Base-by-base conservation (phyloP, 106 monocot genomes). In the Amphibolis antarctica region DNA sequence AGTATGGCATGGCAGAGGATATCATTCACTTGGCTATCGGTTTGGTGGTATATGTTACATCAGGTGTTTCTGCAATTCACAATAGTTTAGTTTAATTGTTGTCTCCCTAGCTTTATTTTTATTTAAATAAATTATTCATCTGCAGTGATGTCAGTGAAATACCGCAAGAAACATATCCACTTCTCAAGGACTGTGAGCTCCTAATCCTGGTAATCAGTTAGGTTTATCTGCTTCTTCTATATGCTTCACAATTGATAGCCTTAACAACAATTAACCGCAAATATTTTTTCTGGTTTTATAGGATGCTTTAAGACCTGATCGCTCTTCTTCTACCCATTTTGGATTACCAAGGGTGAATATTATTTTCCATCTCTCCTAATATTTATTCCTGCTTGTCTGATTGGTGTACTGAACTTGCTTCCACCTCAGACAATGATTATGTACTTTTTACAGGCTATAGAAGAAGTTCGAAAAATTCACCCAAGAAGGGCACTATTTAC, bases 61-160 rank as follows among this genome's bases (percentile, higher is more conserved):
- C 64, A 98, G 96, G 96, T 89, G 80, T 55, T 18, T 26, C 5
- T 55, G 19, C 28, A 24, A 73, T 61, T 19, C 12, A 42, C 36
- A 42, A 22, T 19, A 14, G 28, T 28, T 36, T 26, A 6, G 1
- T 12, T 10, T 28, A 28, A 10, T 22, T 62, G 9, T 44, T 18
- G 25, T 55, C 11, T 49, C 48, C 60, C 43, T 44, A 44, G 17
- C 23, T 42, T 63, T 14, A 53, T 23, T n/a, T 65, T 10, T 63
- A 3, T 64, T 55, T 36, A 9, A 2, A 1, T 15, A 9, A 65
- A 26, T 19, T 29, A 25, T 46, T 19, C 60, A 28, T 50, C 10
- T 71, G 55, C 68, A 98, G 90, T 77, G 96, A 98, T 83, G 96
- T 80, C 19, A 98, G 96, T 73, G 96, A 91, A 31, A 98, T 98